These are phyloP conservation scores for Globisporangium lucens DNA, from an alignment of 352 stramenopile species.

Conservation along the genomic window DNA sequence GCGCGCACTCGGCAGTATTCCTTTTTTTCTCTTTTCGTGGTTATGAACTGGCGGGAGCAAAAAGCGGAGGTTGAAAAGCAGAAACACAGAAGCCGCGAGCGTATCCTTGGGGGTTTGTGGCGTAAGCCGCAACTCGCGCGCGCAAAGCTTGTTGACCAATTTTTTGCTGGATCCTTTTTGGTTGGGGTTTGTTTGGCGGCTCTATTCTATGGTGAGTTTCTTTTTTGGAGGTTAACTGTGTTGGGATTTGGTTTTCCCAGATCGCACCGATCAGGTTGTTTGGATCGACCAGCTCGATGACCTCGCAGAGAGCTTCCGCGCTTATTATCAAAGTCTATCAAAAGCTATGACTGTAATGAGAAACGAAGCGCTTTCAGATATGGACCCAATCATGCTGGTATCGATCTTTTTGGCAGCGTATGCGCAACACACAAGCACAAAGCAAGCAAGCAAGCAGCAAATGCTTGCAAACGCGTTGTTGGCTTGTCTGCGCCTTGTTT, in stretches of 20 bases:
- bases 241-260: too few relatives aligned
- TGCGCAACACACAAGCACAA: background rate
- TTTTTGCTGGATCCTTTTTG: background rate
- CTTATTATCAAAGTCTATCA: too few relatives aligned
- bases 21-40: background rate
- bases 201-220: too few relatives aligned
- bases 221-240: too few relatives aligned
- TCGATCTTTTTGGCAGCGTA: background rate
- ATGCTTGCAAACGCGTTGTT: background rate
- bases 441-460: too few relatives aligned
- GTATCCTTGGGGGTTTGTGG: background rate
- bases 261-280: too few relatives aligned
- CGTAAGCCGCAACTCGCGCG: background rate
- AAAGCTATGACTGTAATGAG: background rate
- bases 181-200: background rate
- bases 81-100: background rate
- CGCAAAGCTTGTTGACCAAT: background rate
- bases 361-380: background rate
- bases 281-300: too few relatives aligned
- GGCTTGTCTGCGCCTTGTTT: background rate
- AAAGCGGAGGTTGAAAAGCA: background rate
- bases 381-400: background rate
- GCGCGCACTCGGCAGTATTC: background rate
- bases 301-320: too few relatives aligned
- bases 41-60: background rate